phyloP scores from a whole-genome alignment of 441 rosid genomes.

The Gossypium armourianum region DNA sequence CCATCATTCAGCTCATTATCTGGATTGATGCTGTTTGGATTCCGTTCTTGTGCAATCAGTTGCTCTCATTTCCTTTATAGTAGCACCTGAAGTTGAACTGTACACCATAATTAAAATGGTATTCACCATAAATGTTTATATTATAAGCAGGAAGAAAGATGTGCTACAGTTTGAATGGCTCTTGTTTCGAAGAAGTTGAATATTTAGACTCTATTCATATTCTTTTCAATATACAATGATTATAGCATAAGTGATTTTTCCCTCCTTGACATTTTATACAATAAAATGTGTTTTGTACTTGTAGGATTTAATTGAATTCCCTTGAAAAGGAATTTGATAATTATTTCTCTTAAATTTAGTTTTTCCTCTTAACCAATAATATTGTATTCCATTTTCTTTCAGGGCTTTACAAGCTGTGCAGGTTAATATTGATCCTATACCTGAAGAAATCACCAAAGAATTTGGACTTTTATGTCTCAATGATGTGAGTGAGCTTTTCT shows the following conservation, averaged over 20 bases:
- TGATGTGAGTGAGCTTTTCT: constrained; percentile 48
- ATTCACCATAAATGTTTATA: not conserved
- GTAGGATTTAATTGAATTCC: not conserved
- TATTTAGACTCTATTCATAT: not conserved
- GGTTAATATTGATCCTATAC: constrained; percentile 62
- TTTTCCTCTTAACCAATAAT: not conserved
- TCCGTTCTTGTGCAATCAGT: not conserved
- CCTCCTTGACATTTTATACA: not conserved
- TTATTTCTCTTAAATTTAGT: not conserved
- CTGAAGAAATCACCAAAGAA: constrained; percentile 48
- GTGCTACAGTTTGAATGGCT: not conserved
- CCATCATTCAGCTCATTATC: not conserved
- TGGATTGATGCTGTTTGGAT: not conserved
- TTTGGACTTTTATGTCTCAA: constrained; percentile 57
- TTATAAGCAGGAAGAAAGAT: not conserved
- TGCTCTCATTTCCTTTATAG: not conserved
- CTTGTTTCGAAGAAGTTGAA: not conserved
- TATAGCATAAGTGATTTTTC: not conserved
- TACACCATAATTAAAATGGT: not conserved
- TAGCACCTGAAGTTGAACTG: not conserved
- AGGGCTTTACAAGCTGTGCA: constrained; percentile 58
- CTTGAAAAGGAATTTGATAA: not conserved
- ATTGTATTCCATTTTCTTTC: constrained; percentile 19
- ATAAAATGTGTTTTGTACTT: constrained; percentile 15
- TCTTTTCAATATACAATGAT: not conserved